Evolutionary conservation across 177 flowering plant species (phyloP).

Genomic region (Vitis hybrid): DNA sequence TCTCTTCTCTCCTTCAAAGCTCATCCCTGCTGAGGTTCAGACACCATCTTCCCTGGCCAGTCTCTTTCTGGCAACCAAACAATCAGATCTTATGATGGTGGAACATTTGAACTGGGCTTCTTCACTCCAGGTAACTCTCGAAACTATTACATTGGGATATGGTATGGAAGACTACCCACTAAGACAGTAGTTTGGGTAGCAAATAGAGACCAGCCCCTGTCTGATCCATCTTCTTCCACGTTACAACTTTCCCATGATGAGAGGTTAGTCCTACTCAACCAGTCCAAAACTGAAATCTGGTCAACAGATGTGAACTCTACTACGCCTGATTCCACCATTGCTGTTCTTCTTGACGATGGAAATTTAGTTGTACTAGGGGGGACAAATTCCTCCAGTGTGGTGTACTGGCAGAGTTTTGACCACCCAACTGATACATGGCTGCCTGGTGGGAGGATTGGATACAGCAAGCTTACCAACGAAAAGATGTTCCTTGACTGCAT

Average conservation of each 20-base stretch:
- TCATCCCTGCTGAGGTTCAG: no score
- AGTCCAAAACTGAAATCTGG: neutral
- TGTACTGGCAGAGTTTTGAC: constrained; percentile 19
- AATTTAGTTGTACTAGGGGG: constrained; percentile 11
- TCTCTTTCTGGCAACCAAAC: constrained; percentile 19
- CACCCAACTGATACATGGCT: constrained; percentile 13
- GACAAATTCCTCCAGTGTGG: neutral
- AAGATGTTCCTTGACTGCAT: neutral
- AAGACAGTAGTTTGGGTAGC: constrained; percentile 19
- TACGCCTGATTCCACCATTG: neutral
- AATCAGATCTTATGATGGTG: constrained; percentile 1
- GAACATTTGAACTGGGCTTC: constrained; percentile 15
- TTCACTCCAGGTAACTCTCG: constrained; percentile 18
- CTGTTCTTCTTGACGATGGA: constrained; percentile 14
- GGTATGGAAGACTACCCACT: neutral
- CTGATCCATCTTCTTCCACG: constrained; percentile 6
- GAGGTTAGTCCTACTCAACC: constrained; percentile 5
- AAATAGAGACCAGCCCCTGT: constrained; percentile 9
- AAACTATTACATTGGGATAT: constrained; percentile 17
- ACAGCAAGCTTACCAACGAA: constrained; percentile 10
- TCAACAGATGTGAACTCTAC: neutral
- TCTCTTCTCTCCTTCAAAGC: no score
- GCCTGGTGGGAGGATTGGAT: constrained; percentile 13
- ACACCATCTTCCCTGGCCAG: neutral
- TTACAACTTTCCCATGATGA: constrained; percentile 8